phyloP scores from a whole-genome alignment of 176 grass and related monocot species.

The Neostapfia colusana region DNA sequence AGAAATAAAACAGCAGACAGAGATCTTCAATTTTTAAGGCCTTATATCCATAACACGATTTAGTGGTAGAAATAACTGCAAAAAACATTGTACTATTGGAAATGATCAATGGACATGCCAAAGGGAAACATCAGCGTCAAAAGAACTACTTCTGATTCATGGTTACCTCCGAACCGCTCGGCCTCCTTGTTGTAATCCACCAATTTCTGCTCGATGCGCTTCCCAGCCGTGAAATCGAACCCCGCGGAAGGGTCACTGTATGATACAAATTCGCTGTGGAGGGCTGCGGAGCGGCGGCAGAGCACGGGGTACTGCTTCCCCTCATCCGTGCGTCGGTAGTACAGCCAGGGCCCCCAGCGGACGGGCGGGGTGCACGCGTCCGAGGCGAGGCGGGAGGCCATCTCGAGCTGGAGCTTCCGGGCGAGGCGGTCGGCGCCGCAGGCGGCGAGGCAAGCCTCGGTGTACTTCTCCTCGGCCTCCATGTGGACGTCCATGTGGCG shows the following conservation, averaged over 20 bases:
- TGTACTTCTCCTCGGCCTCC: constrained; percentile 94
- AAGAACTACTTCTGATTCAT: neutral
- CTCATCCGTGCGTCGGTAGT: constrained; percentile 83
- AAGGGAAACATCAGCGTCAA: neutral
- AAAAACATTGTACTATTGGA: neutral
- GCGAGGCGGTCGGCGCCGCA: constrained; percentile 65
- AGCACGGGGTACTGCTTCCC: constrained; percentile 88
- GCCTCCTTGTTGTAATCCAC: constrained; percentile 92
- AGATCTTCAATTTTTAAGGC: too few relatives aligned
- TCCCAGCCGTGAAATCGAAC: constrained; percentile 83
- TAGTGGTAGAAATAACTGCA: neutral
- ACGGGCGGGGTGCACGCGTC: constrained; percentile 69
- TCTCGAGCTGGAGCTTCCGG: constrained; percentile 91
- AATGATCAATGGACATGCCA: neutral
- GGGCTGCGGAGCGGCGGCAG: constrained; percentile 64
- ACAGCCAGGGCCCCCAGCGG: constrained; percentile 79
- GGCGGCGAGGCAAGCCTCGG: constrained; percentile 71
- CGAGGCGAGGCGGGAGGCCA: constrained; percentile 77
- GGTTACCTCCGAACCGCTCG: constrained; percentile 80
- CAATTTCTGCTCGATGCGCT: constrained; percentile 87
- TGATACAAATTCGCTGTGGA: constrained; percentile 75
- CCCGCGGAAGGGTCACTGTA: constrained; percentile 82
- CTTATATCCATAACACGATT: neutral
- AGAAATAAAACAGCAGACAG: too few relatives aligned
- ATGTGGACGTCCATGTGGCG: constrained; percentile 96